Conservation (phyloP, 2,329 filamentous ascomycete genomes). For the Westerdykella sp. region DNA sequence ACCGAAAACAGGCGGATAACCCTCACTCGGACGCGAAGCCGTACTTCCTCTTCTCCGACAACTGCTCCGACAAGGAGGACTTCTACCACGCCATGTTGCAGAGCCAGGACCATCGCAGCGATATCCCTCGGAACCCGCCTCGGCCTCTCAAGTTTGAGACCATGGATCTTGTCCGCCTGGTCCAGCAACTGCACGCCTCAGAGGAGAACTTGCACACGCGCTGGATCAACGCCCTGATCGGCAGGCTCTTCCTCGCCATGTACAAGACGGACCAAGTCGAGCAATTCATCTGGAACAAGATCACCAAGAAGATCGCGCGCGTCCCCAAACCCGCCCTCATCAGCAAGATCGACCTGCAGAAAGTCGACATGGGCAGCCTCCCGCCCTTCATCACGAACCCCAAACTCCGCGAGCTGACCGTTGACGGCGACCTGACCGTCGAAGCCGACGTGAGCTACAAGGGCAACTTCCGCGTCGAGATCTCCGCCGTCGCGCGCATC, state of each 20-base stretch:
- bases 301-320: slow-evolving; percentile 58
- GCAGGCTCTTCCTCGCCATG: slow-evolving; percentile 78
- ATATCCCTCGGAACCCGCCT: slow-evolving; percentile 54
- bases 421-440: slow-evolving; percentile 82
- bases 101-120: slow-evolving; percentile 67
- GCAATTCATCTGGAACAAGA: slow-evolving; percentile 25
- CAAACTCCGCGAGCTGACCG: slow-evolving; percentile 77
- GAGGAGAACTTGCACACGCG: slow-evolving; percentile 85
- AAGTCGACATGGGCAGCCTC: slow-evolving; percentile 78
- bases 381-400: slow-evolving; percentile 87
- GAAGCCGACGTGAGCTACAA: slow-evolving; percentile 85
- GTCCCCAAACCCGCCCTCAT: slow-evolving; percentile 90
- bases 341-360: slow-evolving; percentile 72
- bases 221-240: slow-evolving; percentile 89
- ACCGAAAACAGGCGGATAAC: slow-evolving; percentile 55
- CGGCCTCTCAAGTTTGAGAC: slow-evolving; percentile 71
- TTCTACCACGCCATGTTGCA: slow-evolving; percentile 91
- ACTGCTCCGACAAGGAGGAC: slow-evolving; percentile 93
- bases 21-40: slow-evolving; percentile 62
- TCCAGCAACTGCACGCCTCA: slow-evolving; percentile 84
- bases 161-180: slow-evolving; percentile 79
- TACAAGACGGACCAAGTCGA: slow-evolving; percentile 65
- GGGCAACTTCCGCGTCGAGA: slow-evolving; percentile 81
- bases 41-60: slow-evolving; percentile 92
- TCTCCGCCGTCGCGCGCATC: slow-evolving; percentile 87